These are phyloP conservation scores for Naganishia liquefaciens DNA, from an alignment of 1,284 basidiomycete species.

Conservation along the genomic window DNA sequence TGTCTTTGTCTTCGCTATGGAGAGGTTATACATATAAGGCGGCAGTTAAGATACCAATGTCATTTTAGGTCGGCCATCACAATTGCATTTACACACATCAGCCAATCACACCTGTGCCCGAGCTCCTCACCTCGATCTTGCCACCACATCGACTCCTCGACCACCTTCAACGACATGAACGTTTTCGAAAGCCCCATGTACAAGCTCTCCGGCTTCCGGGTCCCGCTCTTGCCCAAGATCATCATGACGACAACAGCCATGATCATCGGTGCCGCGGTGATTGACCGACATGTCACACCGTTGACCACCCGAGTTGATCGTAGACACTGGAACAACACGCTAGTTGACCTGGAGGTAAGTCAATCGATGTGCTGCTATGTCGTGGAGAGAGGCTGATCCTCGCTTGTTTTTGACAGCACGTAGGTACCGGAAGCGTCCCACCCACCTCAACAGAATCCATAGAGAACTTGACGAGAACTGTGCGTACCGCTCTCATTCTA, in stretches of 20 bases:
- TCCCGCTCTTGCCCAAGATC: slow-evolving; percentile 24
- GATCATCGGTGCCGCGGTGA: slow-evolving; percentile 19
- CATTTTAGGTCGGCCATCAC: neutral
- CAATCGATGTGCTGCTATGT: neutral
- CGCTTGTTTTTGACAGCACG: neutral
- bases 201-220: slow-evolving; percentile 26
- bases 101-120: neutral
- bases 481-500: slow-evolving; percentile 4
- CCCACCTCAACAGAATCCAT: slow-evolving; percentile 1
- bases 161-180: too few species aligned
- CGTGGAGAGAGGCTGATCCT: neutral
- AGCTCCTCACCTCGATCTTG: neutral
- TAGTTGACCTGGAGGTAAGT: slow-evolving; percentile 13
- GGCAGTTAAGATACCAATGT: too few species aligned
- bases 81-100: neutral
- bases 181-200: slow-evolving; percentile 30
- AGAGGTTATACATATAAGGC: slow-evolving; percentile 9
- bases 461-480: slow-evolving; percentile 7
- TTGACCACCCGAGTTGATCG: slow-evolving; percentile 3
- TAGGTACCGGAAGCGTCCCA: neutral
- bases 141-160: slow-evolving; percentile 1
- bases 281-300: slow-evolving; percentile 22
- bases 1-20: neutral
- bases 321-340: slow-evolving; percentile 15
- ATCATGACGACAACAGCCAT: slow-evolving; percentile 21